Percentiles rank a stretch among this genome's conserved stretches.
phyloP scores from a whole-genome alignment of 805 yeast species.

The Myxozyma vanderwaltii region DNA sequence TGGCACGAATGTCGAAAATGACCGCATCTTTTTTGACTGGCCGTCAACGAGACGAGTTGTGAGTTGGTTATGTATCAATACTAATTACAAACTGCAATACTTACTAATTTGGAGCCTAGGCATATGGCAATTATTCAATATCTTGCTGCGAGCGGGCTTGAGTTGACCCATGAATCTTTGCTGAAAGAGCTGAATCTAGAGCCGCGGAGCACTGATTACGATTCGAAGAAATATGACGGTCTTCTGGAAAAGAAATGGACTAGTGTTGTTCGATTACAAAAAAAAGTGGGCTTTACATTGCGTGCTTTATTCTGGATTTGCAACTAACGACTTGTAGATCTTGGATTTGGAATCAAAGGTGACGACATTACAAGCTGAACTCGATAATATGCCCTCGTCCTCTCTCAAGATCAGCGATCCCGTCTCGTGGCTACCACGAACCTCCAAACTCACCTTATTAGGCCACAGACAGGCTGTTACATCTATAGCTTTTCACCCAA shows the following conservation, averaged over 20 bases:
- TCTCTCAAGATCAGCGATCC: constrained; percentile 35
- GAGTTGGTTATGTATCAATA: neutral
- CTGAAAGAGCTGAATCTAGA: constrained; percentile 8
- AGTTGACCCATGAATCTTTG: constrained; percentile 11
- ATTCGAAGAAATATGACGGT: constrained; percentile 29
- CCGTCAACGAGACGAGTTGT: constrained; percentile 33
- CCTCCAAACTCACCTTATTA: constrained; percentile 47
- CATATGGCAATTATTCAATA: constrained; percentile 25
- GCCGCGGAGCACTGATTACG: neutral
- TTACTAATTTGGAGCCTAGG: neutral
- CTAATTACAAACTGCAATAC: no score
- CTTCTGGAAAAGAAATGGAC: constrained; percentile 81
- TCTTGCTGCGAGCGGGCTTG: constrained; percentile 15
- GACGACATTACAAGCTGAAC: constrained; percentile 46
- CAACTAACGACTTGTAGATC: constrained; percentile 12
- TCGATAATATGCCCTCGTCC: constrained; percentile 49
- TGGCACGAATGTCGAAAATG: constrained; percentile 6
- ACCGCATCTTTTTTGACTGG: constrained; percentile 22
- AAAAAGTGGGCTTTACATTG: constrained; percentile 46
- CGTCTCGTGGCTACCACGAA: constrained; percentile 65
- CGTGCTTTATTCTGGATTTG: neutral
- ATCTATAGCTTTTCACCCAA: constrained; percentile 71
- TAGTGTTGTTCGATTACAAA: constrained; percentile 78
- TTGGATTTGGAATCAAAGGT: constrained; percentile 68
- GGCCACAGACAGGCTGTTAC: constrained; percentile 65